Conservation (phyloP, 2,329 filamentous ascomycete genomes). For the Gyromitra esculenta region DNA sequence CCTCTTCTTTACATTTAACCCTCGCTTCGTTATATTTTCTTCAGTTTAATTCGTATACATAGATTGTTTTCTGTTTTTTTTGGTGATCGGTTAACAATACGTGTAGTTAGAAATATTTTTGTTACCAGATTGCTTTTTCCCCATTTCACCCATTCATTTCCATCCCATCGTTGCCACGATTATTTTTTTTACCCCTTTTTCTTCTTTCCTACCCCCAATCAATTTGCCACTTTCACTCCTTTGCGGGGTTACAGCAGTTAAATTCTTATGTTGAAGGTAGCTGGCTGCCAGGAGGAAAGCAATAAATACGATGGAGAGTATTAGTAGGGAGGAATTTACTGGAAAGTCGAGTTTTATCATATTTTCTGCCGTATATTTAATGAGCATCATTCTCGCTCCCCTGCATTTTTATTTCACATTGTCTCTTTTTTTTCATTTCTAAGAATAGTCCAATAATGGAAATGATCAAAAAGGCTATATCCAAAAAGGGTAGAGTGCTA, state of each 20-base stretch:
- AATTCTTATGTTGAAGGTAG: not conserved
- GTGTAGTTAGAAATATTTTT: slow-evolving; percentile 32
- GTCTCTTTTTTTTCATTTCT: slow-evolving; percentile 19
- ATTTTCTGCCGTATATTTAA: slow-evolving; percentile 16
- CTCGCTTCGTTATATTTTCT: slow-evolving; percentile 27
- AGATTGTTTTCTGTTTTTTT: slow-evolving; percentile 41
- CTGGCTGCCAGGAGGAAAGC: not conserved
- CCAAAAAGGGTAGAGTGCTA: slow-evolving; percentile 40
- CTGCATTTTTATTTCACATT: slow-evolving; percentile 6
- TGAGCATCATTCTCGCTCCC: not conserved
- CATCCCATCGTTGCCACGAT: not conserved
- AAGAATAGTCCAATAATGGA: slow-evolving; percentile 21
- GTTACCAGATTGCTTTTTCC: not conserved
- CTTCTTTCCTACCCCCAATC: not conserved
- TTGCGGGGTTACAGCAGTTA: not conserved
- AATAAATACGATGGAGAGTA: not conserved
- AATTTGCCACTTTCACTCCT: slow-evolving; percentile 11
- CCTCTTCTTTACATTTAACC: slow-evolving; percentile 11
- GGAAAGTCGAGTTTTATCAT: slow-evolving; percentile 1
- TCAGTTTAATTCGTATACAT: slow-evolving; percentile 42
- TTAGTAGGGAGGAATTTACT: not conserved
- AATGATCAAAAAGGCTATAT: slow-evolving; percentile 22
- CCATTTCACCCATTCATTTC: slow-evolving; percentile 1
- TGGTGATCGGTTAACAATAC: slow-evolving; percentile 18
- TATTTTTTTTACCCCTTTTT: not conserved